A percentile compares a stretch with the other conserved stretches of the same genome.
Evolutionary conservation across 2,329 filamentous ascomycete genomes (phyloP).

Genomic region (Trichoderma sp.): DNA sequence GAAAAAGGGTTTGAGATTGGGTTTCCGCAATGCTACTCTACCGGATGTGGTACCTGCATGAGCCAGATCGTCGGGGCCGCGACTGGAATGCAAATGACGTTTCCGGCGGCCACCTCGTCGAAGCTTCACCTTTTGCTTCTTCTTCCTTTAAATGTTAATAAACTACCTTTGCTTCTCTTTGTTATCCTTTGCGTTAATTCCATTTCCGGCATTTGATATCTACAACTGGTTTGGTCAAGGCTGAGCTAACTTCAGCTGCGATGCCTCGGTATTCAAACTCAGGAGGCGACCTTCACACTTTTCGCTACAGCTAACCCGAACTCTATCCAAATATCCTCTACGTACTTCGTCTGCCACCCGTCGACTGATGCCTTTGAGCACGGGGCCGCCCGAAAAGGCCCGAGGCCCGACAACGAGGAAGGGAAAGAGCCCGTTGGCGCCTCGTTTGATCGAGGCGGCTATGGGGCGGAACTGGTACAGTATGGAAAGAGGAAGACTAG

Average conservation of each 20-base stretch:
- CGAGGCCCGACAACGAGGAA: constrained; percentile 10
- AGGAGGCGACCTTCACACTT: not conserved
- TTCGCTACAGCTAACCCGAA: not conserved
- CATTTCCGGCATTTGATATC: not conserved
- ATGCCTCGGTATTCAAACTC: not conserved
- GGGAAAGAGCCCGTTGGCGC: not conserved
- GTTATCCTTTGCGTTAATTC: not conserved
- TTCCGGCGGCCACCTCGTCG: not conserved
- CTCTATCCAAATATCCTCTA: not conserved
- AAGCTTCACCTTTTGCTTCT: not conserved
- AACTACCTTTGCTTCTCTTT: not conserved
- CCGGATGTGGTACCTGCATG: not conserved
- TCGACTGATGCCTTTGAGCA: not conserved
- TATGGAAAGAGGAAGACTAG: not conserved
- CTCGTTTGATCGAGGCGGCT: not conserved
- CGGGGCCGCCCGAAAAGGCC: constrained; percentile 21
- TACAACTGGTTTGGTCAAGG: not conserved
- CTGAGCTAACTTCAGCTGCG: not conserved
- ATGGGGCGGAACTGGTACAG: not conserved
- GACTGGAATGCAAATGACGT: constrained; percentile 14
- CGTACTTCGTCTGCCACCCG: not conserved
- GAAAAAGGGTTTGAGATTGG: not conserved
- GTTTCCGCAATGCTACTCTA: not conserved
- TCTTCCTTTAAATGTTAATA: not conserved
- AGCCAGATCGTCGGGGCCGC: not conserved